Evolutionary conservation across 2,329 filamentous ascomycete species (phyloP).

Genomic region (Scolecobasidium constrictum): DNA sequence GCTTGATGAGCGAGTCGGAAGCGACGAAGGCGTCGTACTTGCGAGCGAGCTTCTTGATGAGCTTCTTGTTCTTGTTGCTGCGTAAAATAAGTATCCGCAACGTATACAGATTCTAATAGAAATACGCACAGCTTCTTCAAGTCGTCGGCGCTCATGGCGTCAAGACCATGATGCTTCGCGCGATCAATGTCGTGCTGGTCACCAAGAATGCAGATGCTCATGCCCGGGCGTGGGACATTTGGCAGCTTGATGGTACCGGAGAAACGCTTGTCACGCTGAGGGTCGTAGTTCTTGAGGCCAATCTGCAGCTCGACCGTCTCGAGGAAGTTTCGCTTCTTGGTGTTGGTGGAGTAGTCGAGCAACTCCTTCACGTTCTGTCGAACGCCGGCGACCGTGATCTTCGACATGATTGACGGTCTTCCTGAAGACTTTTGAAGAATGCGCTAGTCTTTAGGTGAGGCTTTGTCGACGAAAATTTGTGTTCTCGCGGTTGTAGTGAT

Average conservation of each 20-base stretch:
- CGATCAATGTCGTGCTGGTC: constrained; percentile 99
- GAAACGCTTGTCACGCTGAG: constrained; percentile 99
- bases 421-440: constrained; percentile 51
- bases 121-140: constrained; percentile 99
- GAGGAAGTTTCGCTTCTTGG: constrained; percentile 97
- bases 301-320: constrained; percentile 59
- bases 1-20: constrained; percentile 97
- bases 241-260: constrained; percentile 96
- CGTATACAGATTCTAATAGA: too few species aligned
- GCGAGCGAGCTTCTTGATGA: constrained; percentile 65
- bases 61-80: constrained; percentile 10
- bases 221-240: constrained; percentile 79
- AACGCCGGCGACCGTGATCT: constrained; percentile 60
- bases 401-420: constrained; percentile 57
- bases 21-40: constrained; percentile 99
- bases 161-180: constrained; percentile 97
- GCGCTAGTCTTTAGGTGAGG: constrained; percentile 9
- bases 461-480: constrained; percentile 1
- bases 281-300: constrained; percentile 48
- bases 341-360: constrained; percentile 87
- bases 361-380: constrained; percentile 88
- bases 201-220: constrained; percentile 80
- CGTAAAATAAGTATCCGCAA: neutral
- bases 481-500: neutral
- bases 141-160: constrained; percentile 97